Conservation (phyloP, 2,329 filamentous ascomycete genomes). For the Diaporthe nobilis region DNA sequence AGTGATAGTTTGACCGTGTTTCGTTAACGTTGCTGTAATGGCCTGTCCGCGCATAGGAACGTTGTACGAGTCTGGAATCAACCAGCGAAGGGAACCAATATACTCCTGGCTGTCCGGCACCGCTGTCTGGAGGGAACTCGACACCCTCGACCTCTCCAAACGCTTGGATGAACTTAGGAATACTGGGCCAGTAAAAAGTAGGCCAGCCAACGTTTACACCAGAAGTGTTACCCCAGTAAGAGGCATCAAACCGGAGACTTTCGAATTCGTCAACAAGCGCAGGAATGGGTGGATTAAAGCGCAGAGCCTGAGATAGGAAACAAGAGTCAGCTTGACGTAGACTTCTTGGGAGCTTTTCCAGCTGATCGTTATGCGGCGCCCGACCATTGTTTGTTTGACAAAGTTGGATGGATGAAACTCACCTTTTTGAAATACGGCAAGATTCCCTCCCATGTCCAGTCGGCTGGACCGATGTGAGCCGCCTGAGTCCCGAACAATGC, state of each 20-base stretch:
- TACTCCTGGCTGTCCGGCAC: constrained; percentile 55
- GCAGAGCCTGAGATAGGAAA: constrained; percentile 33
- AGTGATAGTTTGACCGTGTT: constrained; percentile 49
- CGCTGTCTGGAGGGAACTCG: constrained; percentile 56
- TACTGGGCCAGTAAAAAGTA: constrained; percentile 55
- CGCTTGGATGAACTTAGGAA: constrained; percentile 50
- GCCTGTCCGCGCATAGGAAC: constrained; percentile 57
- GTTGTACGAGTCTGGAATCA: constrained; percentile 52
- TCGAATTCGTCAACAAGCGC: constrained; percentile 43
- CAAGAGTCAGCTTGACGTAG: background rate
- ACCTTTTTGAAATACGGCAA: constrained; percentile 53
- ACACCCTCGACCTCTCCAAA: constrained; percentile 55
- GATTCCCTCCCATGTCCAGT: constrained; percentile 51
- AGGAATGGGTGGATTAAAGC: constrained; percentile 45
- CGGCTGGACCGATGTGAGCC: constrained; percentile 38
- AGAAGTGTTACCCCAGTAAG: constrained; percentile 55
- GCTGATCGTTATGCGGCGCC: background rate
- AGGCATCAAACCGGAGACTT: constrained; percentile 51
- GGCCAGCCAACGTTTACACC: constrained; percentile 56
- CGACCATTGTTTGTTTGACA: no score
- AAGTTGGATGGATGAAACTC: background rate
- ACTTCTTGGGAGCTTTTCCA: background rate
- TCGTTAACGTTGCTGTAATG: constrained; percentile 49
- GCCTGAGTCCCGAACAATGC: constrained; percentile 47
- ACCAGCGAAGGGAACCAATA: constrained; percentile 60